Evolutionary conservation across 2,329 filamentous ascomycete genomes (phyloP), one percentile per base, ranked within the genome.

Genomic region (Colletotrichum spinosum): DNA sequence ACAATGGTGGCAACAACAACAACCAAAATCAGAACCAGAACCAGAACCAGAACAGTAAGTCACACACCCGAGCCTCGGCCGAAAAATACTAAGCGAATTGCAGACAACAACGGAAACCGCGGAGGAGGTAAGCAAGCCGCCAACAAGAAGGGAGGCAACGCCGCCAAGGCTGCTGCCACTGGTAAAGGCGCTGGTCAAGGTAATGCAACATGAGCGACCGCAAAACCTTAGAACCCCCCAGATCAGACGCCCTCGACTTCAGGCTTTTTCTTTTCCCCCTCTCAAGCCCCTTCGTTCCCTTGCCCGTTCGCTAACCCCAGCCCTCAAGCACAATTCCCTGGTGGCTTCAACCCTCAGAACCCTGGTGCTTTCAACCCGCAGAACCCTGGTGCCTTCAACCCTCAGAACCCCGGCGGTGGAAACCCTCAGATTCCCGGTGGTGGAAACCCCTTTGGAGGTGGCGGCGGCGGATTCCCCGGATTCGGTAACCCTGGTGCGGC

Each of bases 31-130:
- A 68, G 25, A 55, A 56, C 25, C 51, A 15, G 61, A 60, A 68
- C 54, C 69, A 67, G 46, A 69, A 72, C 39, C 66, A 68, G 51
- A 67, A 69, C 15, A 64, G 60, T 60, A 15, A 42, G 60, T 50
- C 25, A 10, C 34, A 11, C 37, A 33, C 4, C 6, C 35, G 0
- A 6, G 34, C 34, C 4, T 33, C 1, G 2, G 3, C 13, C 11
- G 11, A 13, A 10, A 0, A 3, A 42, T 34, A 44, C 55, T 64
- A 34, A 64, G 37, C 13, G 45, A n/a, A 4, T 4, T 1, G 44
- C 49, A 64, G 60, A 61, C 38, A 41, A 41, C 38, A 41, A 41
- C 39, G 42, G 53, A n/a, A 42, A 15, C 10, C 37, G 46, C 5
- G 11, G 33, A 8, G 54, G 64, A 35, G 54, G 54, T 57, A 66